Base-by-base conservation (phyloP, 2,329 filamentous ascomycete genomes). In the Chaetomium sp. region DNA sequence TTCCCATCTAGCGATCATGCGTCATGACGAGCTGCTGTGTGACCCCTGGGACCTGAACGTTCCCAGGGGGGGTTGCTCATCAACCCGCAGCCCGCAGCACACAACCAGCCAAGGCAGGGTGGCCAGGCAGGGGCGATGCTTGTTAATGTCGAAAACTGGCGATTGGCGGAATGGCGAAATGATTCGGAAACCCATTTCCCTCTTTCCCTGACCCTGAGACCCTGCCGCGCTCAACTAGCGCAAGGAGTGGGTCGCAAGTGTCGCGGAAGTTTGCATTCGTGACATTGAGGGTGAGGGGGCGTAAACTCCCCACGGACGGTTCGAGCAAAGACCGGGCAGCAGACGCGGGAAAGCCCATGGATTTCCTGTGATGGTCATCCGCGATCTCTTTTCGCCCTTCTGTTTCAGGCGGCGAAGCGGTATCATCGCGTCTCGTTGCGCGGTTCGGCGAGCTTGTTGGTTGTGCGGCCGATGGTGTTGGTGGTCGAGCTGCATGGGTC, bases 91-190 rank as follows among this genome's bases (percentile, higher is more conserved):
- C 19, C 19, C 19, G 19, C 19, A 27, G 19, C 19, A 4, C 9
- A 11, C 43, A 6, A 12, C 8, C 14, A 44, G 43, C 10, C 19
- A 10, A 19, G 27, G 32, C 43, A 32, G 43, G 19, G 43, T 11
- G n/a, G 37, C 4, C 14, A 37, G 37, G 36, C 32, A 43, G 44
- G 43, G 52, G n/a, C 9, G 14, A 48, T 42, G 32, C 34, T 38
- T 51, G 35, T 45, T 40, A 37, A 46, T 2, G 10, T 32, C 32
- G 8, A 32, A 14, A n/a, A 12, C 12, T 41, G 14, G 19, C 49
- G 52, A 57, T 54, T 57, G 55, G 52, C 52, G 38, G 55, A 38
- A 49, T 41, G 27, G 44, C 52, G 44, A 52, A 36, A 51, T 40
- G 55, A 34, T 49, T 47, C 46, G n/a, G 54, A n/a, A 46, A 27